Percentiles rank a stretch among this genome's conserved stretches.
phyloP scores from a whole-genome alignment of 352 stramenopile genomes.

The Pythium insidiosum region DNA sequence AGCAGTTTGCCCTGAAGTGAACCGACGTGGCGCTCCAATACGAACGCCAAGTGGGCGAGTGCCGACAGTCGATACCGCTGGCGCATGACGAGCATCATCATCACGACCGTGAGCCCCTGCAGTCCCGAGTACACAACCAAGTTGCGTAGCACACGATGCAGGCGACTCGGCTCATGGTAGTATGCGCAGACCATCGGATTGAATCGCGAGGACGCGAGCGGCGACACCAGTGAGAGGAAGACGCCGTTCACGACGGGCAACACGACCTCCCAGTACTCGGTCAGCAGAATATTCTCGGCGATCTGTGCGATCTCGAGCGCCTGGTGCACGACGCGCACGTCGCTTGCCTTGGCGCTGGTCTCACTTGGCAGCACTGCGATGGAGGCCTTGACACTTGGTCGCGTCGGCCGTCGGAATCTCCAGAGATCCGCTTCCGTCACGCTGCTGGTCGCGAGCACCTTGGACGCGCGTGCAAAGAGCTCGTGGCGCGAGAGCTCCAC shows the following conservation, averaged over 20 bases:
- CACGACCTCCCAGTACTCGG: constrained; percentile 4
- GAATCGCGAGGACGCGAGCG: neutral
- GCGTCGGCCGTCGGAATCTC: neutral
- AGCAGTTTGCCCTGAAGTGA: too few species aligned
- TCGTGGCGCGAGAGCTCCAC: neutral
- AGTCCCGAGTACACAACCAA: neutral
- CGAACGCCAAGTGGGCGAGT: neutral
- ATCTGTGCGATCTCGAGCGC: constrained; percentile 2
- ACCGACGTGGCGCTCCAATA: too few species aligned
- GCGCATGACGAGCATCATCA: constrained; percentile 1
- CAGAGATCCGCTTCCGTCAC: neutral
- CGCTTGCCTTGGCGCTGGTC: neutral
- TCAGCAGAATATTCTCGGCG: constrained; percentile 1
- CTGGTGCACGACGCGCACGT: neutral
- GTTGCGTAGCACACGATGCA: neutral
- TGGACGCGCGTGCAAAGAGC: neutral
- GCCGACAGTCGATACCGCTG: neutral
- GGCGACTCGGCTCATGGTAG: neutral
- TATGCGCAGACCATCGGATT: constrained; percentile 2
- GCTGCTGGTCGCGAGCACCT: neutral
- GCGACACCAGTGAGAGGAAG: neutral
- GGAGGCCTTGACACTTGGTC: neutral
- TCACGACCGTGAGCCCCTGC: neutral
- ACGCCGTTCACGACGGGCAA: constrained; percentile 1
- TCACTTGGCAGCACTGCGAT: neutral